These are phyloP conservation scores for Alopecurus myosuroides DNA, from an alignment of 176 grass and related monocot species.

Conservation along the genomic window DNA sequence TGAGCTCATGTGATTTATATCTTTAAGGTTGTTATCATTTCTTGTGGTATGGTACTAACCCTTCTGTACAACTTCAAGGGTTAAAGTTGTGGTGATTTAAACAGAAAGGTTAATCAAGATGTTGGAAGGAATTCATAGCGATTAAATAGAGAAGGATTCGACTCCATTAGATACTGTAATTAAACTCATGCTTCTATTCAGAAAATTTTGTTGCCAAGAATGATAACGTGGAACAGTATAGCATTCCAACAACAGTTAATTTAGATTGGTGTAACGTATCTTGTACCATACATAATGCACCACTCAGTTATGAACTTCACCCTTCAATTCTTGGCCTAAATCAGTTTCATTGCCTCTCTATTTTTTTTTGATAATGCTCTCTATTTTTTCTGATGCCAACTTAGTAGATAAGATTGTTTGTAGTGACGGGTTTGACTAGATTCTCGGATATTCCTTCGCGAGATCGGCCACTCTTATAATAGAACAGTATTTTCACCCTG, in stretches of 20 bases:
- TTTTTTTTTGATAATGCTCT: too few species aligned
- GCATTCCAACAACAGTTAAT: background rate
- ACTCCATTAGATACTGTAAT: background rate
- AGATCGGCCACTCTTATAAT: background rate
- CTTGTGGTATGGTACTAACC: background rate
- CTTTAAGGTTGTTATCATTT: background rate
- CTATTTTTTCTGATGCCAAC: background rate
- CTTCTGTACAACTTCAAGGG: slow-evolving; percentile 24
- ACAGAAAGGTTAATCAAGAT: background rate
- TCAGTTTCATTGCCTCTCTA: background rate
- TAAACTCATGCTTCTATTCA: background rate
- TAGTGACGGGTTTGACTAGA: background rate
- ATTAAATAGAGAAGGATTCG: background rate
- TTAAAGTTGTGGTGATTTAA: background rate
- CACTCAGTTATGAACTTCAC: background rate
- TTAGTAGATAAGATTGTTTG: background rate
- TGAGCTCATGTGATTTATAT: background rate
- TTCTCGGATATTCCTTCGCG: background rate
- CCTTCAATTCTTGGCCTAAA: background rate
- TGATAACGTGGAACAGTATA: background rate
- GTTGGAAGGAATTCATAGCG: background rate
- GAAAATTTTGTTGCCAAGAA: background rate
- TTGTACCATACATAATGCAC: background rate
- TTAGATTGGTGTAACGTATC: background rate
- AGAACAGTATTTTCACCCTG: background rate